phyloP scores from a whole-genome alignment of 2,329 filamentous ascomycete genomes.

The Monosporascus sp. region DNA sequence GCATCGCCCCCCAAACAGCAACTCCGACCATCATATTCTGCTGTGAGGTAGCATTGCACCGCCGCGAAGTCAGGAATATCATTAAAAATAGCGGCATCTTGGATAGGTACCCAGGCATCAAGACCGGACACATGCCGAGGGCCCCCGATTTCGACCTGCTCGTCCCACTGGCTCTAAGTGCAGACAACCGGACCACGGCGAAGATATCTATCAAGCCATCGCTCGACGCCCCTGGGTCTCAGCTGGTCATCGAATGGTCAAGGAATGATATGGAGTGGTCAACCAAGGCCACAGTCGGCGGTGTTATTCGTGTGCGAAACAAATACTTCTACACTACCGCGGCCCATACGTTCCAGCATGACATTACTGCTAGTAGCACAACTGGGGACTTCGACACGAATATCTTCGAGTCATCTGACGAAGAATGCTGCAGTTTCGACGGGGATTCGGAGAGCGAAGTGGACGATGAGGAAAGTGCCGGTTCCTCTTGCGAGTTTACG shows the following conservation, averaged over 20 bases:
- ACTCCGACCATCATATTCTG: not conserved
- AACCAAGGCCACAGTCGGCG: not conserved
- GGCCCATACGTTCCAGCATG: not conserved
- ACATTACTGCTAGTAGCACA: not conserved
- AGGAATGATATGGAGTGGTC: not conserved
- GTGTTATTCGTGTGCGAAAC: not conserved
- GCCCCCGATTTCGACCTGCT: not conserved
- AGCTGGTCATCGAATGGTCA: not conserved
- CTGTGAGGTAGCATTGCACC: not conserved
- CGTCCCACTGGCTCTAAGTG: not conserved
- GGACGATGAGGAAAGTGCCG: not conserved
- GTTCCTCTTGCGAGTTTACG: too few species aligned
- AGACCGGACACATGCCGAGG: not conserved
- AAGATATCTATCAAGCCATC: not conserved
- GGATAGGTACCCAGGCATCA: not conserved
- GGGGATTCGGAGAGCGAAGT: not conserved
- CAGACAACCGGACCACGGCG: not conserved
- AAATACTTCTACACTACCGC: not conserved
- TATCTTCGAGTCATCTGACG: not conserved
- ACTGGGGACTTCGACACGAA: not conserved
- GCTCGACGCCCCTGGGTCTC: not conserved
- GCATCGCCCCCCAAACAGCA: not conserved
- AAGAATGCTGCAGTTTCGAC: not conserved
- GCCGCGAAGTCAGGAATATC: not conserved
- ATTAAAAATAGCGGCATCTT: slow-evolving; percentile 1